phyloP scores from a whole-genome alignment of 257 asterid species.

The Solanum phureja region DNA sequence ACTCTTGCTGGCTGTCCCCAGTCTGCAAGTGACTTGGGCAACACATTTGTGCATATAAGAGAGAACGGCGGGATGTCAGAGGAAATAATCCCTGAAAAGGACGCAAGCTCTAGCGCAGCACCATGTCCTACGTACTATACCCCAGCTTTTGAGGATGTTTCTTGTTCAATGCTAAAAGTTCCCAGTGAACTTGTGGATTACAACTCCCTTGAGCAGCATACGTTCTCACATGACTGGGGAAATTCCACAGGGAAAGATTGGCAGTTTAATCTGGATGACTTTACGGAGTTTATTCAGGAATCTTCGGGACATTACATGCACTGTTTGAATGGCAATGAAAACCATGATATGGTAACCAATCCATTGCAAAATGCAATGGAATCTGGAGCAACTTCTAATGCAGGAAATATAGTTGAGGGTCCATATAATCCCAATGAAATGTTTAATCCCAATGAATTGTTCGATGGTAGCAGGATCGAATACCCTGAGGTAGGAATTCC shows the following conservation, averaged over 20 bases:
- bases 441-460: constrained; percentile 21
- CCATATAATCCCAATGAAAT: constrained; percentile 27
- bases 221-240: constrained; percentile 45
- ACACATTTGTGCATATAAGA: constrained; percentile 19
- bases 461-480: constrained; percentile 10
- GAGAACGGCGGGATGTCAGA: constrained; percentile 28
- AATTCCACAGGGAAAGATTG: constrained; percentile 46
- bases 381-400: constrained; percentile 21
- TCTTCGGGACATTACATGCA: constrained; percentile 31
- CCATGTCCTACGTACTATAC: constrained; percentile 10
- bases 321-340: constrained; percentile 20
- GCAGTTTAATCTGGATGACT: constrained; percentile 44
- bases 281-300: constrained; percentile 24
- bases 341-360: constrained; percentile 11
- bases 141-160: constrained; percentile 27
- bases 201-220: constrained; percentile 42
- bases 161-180: constrained; percentile 28
- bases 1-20: constrained; percentile 34
- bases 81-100: constrained; percentile 14
- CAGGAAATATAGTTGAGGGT: constrained; percentile 27
- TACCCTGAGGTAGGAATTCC: constrained; percentile 26
- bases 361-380: constrained; percentile 25
- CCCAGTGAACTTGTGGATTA: constrained; percentile 27
- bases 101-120: background rate
- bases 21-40: constrained; percentile 31